Percentiles rank a stretch among this genome's conserved stretches.
Conservation (phyloP, 169 alveolate genomes). For the Neospora caninum region DNA sequence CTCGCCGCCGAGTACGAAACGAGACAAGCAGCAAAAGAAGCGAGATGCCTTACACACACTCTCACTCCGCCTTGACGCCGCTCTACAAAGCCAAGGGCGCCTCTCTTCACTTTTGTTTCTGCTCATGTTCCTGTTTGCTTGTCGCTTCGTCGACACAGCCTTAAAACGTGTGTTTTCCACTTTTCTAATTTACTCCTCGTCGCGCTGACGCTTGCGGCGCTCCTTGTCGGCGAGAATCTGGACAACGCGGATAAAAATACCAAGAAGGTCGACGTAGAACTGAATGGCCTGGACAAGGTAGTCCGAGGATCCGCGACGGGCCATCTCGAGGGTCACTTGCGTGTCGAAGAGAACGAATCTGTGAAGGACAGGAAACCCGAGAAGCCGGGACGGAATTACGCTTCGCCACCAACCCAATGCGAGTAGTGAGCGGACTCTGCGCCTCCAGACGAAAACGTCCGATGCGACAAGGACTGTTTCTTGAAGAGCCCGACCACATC, state of each 20-base stretch:
- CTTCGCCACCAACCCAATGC: not conserved
- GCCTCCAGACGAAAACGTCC: not conserved
- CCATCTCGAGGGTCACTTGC: conserved; percentile 59
- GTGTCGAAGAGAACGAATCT: conserved; percentile 60
- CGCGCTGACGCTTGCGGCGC: conserved; percentile 29
- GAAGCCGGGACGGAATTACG: not conserved
- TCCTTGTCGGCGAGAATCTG: conserved; percentile 51
- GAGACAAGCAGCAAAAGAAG: too few relatives aligned
- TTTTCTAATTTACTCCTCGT: conserved; percentile 13
- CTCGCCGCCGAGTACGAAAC: too few relatives aligned
- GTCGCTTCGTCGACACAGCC: too few relatives aligned
- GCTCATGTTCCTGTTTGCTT: too few relatives aligned
- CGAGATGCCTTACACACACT: too few relatives aligned
- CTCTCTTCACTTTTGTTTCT: too few relatives aligned
- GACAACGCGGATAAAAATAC: conserved; percentile 43
- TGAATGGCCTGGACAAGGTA: conserved; percentile 56
- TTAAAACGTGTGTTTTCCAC: too few relatives aligned
- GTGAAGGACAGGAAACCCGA: not conserved
- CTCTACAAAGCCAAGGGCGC: too few relatives aligned
- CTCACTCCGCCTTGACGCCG: too few relatives aligned
- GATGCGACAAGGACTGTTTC: too few relatives aligned
- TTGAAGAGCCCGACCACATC: too few relatives aligned
- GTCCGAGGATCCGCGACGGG: conserved; percentile 35
- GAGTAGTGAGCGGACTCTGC: not conserved
- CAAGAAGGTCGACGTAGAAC: conserved; percentile 37